phyloP scores from a whole-genome alignment of 2,329 filamentous ascomycete species.

The Xylaria sp. region DNA sequence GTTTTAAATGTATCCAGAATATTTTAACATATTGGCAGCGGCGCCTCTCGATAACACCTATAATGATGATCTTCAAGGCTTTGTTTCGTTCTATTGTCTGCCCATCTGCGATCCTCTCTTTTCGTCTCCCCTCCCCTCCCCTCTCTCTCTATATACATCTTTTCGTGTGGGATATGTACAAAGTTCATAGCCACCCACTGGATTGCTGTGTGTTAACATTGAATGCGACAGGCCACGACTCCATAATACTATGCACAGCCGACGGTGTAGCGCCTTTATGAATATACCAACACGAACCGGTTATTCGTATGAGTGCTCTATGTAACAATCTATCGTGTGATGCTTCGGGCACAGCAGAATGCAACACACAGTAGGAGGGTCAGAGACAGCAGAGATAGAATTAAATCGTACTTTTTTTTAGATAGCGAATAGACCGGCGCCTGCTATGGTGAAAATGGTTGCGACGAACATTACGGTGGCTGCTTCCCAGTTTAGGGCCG shows the following conservation, averaged over 20 bases:
- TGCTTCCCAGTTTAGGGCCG: constrained; percentile 41
- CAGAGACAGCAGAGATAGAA: background rate
- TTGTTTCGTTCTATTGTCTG: background rate
- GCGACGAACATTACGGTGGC: constrained; percentile 38
- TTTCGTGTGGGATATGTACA: background rate
- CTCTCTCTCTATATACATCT: background rate
- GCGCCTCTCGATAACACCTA: background rate
- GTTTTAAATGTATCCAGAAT: background rate
- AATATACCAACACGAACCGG: background rate
- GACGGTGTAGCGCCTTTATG: background rate
- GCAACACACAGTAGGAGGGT: background rate
- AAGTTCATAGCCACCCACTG: background rate
- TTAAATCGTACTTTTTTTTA: constrained; percentile 28
- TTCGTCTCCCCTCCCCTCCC: background rate
- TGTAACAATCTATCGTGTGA: background rate
- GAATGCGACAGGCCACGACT: background rate
- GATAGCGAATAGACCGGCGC: constrained; percentile 43
- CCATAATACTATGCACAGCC: background rate
- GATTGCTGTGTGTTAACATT: background rate
- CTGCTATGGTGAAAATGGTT: constrained; percentile 43
- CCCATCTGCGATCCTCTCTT: background rate
- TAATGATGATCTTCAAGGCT: background rate
- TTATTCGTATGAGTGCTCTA: background rate
- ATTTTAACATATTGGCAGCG: background rate
- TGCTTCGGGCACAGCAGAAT: background rate